Evolutionary conservation across 2,329 filamentous ascomycete genomes (phyloP), one percentile per base, ranked within the genome.

Genomic region (Aspergillus flavus): DNA sequence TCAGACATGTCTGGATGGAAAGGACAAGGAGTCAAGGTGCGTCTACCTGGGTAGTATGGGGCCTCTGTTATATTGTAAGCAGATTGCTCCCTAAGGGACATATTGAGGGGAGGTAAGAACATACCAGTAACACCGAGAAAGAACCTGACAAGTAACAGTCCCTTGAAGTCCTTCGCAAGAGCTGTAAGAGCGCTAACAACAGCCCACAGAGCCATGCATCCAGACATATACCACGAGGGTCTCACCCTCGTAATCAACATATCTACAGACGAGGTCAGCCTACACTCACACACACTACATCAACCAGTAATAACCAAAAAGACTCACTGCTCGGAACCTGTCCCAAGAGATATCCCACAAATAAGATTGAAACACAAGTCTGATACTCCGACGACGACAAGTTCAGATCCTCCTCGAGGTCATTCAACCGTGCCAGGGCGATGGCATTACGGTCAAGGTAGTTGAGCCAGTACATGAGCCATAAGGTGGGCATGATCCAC

Each of bases 11-110:
- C 6, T 21, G 3, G 19, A 6, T 23, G 9, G 11, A 6, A 39
- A 10, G 9, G n/a, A 1, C 16, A 39, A 7, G 32, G 12, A 11
- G 10, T 11, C 2, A 32, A 30, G 11, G 12, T 26, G 46, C 21
- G 19, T 7, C 32, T 53, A 43, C 87, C 87, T 0, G 88, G 88
- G 23, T 89, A 78, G 74, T 88, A 89, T 1, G 75, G 76, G 6
- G 71, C 70, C 59, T 76, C 71, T 34, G 7, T 48, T 2, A 19
- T 28, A 48, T 16, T 5, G 12, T 26, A 3, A 34, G 26, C 12
- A 26, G 6, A 16, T 16, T 16, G 5, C 3, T 14, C 2, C 6
- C 0, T 36, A 6, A 12, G 6, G 34, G 7, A 16, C 6, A 6
- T 7, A 39, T 28, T 30, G 3, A 19, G 34, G 23, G 14, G 6